Conservation (phyloP, 345 rosid genomes). For the Citrus trifoliata region DNA sequence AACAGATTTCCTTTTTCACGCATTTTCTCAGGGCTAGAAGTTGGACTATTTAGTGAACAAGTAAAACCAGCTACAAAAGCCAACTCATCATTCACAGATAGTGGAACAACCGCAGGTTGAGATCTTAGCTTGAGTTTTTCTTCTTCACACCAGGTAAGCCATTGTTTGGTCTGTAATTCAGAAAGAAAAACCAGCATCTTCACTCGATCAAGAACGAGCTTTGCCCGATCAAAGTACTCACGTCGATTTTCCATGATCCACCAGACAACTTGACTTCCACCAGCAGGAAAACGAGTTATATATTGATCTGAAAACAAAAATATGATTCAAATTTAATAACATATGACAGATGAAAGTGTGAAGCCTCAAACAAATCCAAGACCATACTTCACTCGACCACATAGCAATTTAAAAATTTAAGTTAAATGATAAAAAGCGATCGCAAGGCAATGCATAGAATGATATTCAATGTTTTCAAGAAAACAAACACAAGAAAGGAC, state of each 20-base stretch:
- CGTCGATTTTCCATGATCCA: conserved; percentile 97
- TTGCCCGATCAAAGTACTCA: conserved; percentile 88
- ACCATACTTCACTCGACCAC: background rate
- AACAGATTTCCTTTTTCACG: conserved; percentile 50
- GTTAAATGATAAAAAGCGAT: background rate
- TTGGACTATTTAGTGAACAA: conserved; percentile 70
- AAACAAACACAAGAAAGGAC: background rate
- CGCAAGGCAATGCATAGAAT: background rate
- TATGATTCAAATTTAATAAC: background rate
- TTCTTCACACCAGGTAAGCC: conserved; percentile 91
- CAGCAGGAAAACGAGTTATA: conserved; percentile 80
- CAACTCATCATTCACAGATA: conserved; percentile 88
- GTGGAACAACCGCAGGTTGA: conserved; percentile 73
- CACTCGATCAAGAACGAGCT: conserved; percentile 71
- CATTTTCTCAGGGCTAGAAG: conserved; percentile 60
- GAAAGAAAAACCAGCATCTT: conserved; percentile 81
- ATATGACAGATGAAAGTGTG: background rate
- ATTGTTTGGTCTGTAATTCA: conserved; percentile 75
- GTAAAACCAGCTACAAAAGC: conserved; percentile 87
- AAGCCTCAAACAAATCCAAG: background rate
- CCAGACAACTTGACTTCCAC: conserved; percentile 94
- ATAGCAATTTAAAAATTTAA: background rate
- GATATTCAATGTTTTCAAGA: background rate
- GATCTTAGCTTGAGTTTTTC: conserved; percentile 81
- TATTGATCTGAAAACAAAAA: conserved; percentile 71